Evolutionary conservation across 2,329 filamentous ascomycete genomes (phyloP), one percentile per base, ranked within the genome.

Genomic region (Fonsecaea multimorphosa): DNA sequence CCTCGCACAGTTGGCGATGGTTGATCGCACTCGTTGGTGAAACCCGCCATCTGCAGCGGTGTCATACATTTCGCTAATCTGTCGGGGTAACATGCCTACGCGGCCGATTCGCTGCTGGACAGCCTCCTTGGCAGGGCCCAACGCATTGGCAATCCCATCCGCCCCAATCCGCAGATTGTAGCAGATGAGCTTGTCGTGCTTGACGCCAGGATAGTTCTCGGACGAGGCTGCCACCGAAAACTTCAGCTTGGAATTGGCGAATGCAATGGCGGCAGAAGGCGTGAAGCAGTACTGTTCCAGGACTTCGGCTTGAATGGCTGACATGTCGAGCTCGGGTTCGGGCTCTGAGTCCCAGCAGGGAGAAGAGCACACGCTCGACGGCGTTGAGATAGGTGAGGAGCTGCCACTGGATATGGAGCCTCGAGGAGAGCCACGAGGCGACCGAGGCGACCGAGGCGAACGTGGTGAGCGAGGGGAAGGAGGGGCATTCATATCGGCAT

Each of bases 121-220:
- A 9, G 67, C 67, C 16, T 69, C 67, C 44, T 67, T 61, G 59
- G 67, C 67, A 7, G 61, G 61, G 16, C 67, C 67, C 16, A 69
- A 51, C 7, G 65, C 62, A 16, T 67, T 67, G 38, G 46, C 62
- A 16, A 67, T 49, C 16, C 67, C 67, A 32, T 69, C 67, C 53
- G 44, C 59, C 31, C 67, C 58, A n/a, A 69, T 69, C 38, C 63
- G 65, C 1, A 69, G 63, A 40, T 69, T 69, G 57, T 69, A 69
- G 32, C 67, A 69, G 49, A 66, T 69, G 51, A 69, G 44, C 53
- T 69, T 69, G 57, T 69, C 67, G 38, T 67, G 65, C 56, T 69
- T 69, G 58, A 46, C 32, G 31, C 62, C 62, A 0, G 67, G 65
- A 36, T 69, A 69, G 49, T 60, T 55, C n/a, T 67, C 58, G 12